Evolutionary conservation across 345 rosid species (phyloP), one percentile per base, ranked within the genome.

Genomic region (Boechera divaricarpa): DNA sequence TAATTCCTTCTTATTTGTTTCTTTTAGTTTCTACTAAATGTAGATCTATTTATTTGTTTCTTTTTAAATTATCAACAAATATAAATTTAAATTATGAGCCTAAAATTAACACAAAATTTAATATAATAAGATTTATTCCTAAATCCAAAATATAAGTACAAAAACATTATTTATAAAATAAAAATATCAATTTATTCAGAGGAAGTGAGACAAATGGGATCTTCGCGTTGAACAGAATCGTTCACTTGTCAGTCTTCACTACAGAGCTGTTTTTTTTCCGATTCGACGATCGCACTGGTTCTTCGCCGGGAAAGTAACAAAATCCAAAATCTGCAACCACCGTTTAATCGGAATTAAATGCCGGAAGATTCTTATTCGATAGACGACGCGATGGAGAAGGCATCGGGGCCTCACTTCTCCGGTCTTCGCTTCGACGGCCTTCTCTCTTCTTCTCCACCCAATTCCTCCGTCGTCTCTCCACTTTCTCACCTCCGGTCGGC

Each of bases 361-460:
- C 84, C 87, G 82, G 92, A 80, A 72, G 82, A 76, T 66, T 78
- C 88, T 29, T 80, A 54, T 38, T 82, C 88, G 5, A 81, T 90
- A 16, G 98, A 92, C 79, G 88, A 82, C 77, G 94, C 81, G 38
- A 95, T 95, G 98, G 99, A 92, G 89, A 92, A 88, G 77, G 96
- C 99, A 1, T 91, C 91, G 2, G 98, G 98, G 26, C 93, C 97
- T 8, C 99, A 95, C 88, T 95, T 92, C 91, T 92, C 99, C 73
- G 97, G 99, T 69, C 88, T 95, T 44, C 99, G 89, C 51, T 79
- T 86, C 59, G 95, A 92, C 69, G 86, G 88, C 57, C 87, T 86
- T 67, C 83, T 79, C 74, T 85, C 94, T 13, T 83, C 90, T 39
- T 81, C 93, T 11, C 80, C 86, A 11, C 66, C 91, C 38, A 62